phyloP scores from a whole-genome alignment of 2,329 filamentous ascomycete species.

The Hypoxylon sp. region DNA sequence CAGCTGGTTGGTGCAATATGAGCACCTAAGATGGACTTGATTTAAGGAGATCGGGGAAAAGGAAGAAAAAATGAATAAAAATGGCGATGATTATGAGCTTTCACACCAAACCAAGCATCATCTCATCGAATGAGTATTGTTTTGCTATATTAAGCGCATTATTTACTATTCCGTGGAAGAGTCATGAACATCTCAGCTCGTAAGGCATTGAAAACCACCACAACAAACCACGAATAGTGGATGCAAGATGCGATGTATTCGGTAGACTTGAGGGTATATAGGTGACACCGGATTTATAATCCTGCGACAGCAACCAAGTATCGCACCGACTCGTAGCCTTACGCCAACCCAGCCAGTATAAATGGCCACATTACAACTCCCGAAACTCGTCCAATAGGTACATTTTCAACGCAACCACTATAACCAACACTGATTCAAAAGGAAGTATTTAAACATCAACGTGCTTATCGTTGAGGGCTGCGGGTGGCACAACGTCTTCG shows the following conservation, averaged over 20 bases:
- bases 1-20: too few species aligned
- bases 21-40: too few species aligned
- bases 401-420: slow-evolving; percentile 3
- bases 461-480: slow-evolving; percentile 50
- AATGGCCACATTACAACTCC: slow-evolving; percentile 21
- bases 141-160: neutral
- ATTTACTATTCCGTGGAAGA: neutral
- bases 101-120: neutral
- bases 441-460: slow-evolving; percentile 35
- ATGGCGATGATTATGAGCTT: too few species aligned
- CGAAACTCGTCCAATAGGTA: neutral
- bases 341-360: slow-evolving; percentile 1
- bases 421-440: neutral
- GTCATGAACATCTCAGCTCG: neutral
- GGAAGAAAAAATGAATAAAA: too few species aligned
- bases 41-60: too few species aligned
- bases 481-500: slow-evolving; percentile 71
- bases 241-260: slow-evolving; percentile 1
- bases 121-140: neutral
- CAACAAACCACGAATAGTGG: neutral
- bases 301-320: slow-evolving; percentile 13
- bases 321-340: slow-evolving; percentile 5
- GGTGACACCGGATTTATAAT: slow-evolving; percentile 4
- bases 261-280: slow-evolving; percentile 12
- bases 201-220: neutral